Percentiles rank a stretch among this genome's conserved stretches.
phyloP scores from a whole-genome alignment of 2,329 filamentous ascomycete genomes.

The Ceratocystis lukuohia region DNA sequence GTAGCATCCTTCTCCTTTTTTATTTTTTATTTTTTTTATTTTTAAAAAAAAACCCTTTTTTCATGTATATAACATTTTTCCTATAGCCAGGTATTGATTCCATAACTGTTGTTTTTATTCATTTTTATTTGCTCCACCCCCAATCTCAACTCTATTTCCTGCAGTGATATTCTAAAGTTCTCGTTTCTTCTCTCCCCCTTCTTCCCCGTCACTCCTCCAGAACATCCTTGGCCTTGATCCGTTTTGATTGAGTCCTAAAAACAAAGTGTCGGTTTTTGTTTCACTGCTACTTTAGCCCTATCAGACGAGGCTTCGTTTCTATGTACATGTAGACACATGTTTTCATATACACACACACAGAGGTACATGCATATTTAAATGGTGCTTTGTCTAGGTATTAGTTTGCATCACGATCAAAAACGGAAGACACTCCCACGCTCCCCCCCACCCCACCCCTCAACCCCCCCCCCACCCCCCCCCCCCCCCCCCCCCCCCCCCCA shows the following conservation, averaged over 20 bases:
- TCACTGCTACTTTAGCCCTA: slow-evolving; percentile 6
- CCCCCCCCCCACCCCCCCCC: not conserved
- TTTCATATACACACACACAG: not conserved
- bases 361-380: slow-evolving; percentile 1
- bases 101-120: not conserved
- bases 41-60: too few species aligned
- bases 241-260: slow-evolving; percentile 1
- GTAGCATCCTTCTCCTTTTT: not conserved
- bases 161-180: slow-evolving; percentile 3
- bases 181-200: not conserved
- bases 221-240: slow-evolving; percentile 4
- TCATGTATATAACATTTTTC: too few species aligned
- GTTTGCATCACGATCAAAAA: not conserved
- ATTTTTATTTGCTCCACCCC: not conserved
- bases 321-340: not conserved
- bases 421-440: not conserved
- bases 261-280: slow-evolving; percentile 8
- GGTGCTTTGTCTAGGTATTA: not conserved
- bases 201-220: slow-evolving; percentile 1
- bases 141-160: slow-evolving; percentile 8
- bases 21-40: not conserved
- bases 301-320: slow-evolving; percentile 3
- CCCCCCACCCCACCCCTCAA: too few species aligned
- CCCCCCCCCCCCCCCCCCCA: not conserved
- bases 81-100: too few species aligned